Conservation (phyloP, 257 asterid species). For the Lantana camara region DNA sequence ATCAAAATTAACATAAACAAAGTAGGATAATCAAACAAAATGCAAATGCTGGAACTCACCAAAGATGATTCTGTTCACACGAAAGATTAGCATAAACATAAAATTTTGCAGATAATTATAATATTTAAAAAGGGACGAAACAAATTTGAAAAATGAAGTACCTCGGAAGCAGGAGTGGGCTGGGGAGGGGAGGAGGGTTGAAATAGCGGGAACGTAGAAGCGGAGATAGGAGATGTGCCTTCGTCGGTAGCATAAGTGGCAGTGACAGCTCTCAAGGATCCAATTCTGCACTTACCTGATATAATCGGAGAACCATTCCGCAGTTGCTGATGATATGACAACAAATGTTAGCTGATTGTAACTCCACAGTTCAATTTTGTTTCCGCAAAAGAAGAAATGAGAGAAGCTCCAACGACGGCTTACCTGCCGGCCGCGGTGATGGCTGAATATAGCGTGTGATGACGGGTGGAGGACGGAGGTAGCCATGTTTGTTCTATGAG, state of each 20-base stretch:
- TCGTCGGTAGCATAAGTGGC: conserved; percentile 40
- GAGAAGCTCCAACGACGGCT: too few relatives aligned
- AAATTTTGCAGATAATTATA: too few relatives aligned
- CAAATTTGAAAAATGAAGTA: conserved; percentile 15
- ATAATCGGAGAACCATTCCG: conserved; percentile 29
- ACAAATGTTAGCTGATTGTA: too few relatives aligned
- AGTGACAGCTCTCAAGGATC: conserved; percentile 29
- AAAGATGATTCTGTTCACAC: background rate
- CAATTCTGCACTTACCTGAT: conserved; percentile 32
- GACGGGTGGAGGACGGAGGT: conserved; percentile 41
- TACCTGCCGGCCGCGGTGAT: conserved; percentile 17
- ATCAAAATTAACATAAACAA: conserved; percentile 13
- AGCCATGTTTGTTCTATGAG: conserved; percentile 26
- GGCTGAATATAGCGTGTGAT: conserved; percentile 27
- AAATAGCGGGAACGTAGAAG: conserved; percentile 61
- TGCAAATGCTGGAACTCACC: background rate
- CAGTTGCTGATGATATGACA: conserved; percentile 20
- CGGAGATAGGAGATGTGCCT: conserved; percentile 35
- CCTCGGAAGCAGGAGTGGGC: conserved; percentile 75
- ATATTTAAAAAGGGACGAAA: too few relatives aligned
- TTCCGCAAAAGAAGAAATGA: too few relatives aligned
- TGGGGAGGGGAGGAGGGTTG: conserved; percentile 45
- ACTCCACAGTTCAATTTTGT: too few relatives aligned
- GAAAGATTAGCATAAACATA: too few relatives aligned
- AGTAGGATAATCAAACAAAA: background rate